phyloP scores from a whole-genome alignment of 2,329 filamentous ascomycete species.

The Xylariaceae sp. region DNA sequence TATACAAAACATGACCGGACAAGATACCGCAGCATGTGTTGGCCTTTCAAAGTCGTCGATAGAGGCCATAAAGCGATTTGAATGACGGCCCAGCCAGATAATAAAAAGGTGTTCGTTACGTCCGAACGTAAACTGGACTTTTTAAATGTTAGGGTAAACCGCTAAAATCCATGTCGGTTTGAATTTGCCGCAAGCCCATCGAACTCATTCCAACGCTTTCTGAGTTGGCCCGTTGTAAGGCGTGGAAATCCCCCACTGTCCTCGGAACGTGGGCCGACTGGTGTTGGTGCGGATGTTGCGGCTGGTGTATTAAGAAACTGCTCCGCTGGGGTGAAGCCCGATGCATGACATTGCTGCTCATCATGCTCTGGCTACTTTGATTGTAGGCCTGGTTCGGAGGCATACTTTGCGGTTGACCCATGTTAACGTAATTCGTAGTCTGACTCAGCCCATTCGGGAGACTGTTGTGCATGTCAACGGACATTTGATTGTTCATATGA shows the following conservation, averaged over 20 bases:
- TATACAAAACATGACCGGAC: constrained; percentile 11
- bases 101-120: background rate
- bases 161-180: constrained; percentile 39
- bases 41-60: background rate
- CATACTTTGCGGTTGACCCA: constrained; percentile 30
- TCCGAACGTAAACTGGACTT: background rate
- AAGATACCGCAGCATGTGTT: background rate
- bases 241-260: constrained; percentile 47
- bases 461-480: constrained; percentile 31
- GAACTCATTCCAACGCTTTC: constrained; percentile 36
- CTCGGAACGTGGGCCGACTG: constrained; percentile 34
- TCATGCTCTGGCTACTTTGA: constrained; percentile 27
- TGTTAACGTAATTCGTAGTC: constrained; percentile 29
- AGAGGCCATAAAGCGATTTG: background rate
- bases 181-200: constrained; percentile 35
- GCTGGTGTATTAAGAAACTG: constrained; percentile 37
- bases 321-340: constrained; percentile 37
- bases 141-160: constrained; percentile 30
- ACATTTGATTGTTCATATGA: constrained; percentile 33
- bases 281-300: constrained; percentile 29
- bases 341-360: constrained; percentile 31
- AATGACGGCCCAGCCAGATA: background rate
- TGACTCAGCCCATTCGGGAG: constrained; percentile 30
- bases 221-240: constrained; percentile 42
- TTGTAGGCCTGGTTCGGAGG: constrained; percentile 28